Base-by-base conservation (phyloP, 176 grass and related monocot genomes). In the Bromus sterilis region DNA sequence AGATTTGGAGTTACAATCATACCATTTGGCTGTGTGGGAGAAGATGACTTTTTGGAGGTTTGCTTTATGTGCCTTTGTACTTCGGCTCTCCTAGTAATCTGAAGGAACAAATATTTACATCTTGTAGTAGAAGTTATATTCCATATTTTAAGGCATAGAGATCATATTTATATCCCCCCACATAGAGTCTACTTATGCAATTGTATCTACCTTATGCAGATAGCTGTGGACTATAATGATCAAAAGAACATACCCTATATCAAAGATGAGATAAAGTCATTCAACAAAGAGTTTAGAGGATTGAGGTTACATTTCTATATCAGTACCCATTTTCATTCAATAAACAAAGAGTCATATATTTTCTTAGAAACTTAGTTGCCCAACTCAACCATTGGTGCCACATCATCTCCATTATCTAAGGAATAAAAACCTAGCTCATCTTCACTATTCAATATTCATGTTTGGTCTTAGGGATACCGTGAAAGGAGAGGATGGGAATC, bases 31-130 rank as follows among this genome's bases (percentile, higher is more conserved):
- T 88, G 62, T 49, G 93, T 98, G 56, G 96, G 96, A 70, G 96
- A 98, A 89, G 93, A 98, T 71, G 96, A 98, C 63, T 34, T 95
- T 76, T n/a, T 88, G 34, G 86, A 98, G 96, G 96, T 49, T 98
- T 81, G 78, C 29, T 55, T 71, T 51, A 4, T 32, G 56, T 44
- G 5, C 4, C 21, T 75, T 42, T 37, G 6, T 60, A 18, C 36
- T 61, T 24, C 11, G n/a, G n/a, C n/a, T n/a, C n/a, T n/a, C n/a
- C n/a, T n/a, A 53, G 21, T 75, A 41, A 20, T 67, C 33, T 20
- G 35, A 67, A 67, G 33, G 21, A 74, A 29, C 49, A 56, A 37
- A 37, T 15, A 21, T n/a, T 18, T 78, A 66, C 36, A 71, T 41
- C 14, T 2, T 69, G 66, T 34, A 65, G 3, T 69, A 69, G 3